Base-by-base conservation (phyloP, 129 eudicot genomes). In the Arctium lappa region DNA sequence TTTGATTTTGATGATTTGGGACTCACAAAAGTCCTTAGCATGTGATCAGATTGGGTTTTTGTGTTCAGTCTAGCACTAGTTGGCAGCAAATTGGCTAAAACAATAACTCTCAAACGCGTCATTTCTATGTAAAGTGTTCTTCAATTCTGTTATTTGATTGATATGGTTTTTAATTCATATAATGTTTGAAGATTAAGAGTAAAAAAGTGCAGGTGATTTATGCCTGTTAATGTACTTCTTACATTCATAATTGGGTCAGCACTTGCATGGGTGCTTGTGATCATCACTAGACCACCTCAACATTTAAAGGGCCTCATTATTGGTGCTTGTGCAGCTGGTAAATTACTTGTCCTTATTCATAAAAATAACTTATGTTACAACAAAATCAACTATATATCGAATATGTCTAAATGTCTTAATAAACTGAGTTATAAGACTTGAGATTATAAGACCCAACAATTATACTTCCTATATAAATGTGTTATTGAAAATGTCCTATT, bases 291-390 rank as follows among this genome's bases (percentile, higher is more conserved):
- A 80, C 86, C 97, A 40, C 91, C 93, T 75, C 69, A 72, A 63
- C 89, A 88, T 76, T 84, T 91, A 39, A 83, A 89, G 56, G 97
- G 97, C 80, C 97, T 91, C n/a, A 88, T 91, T 9, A 46, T 91
- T 1, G 89, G 93, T 80, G 46, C 89, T 31, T 91, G 97, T 79
- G 86, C 97, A 31, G 97, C 92, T 73, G 97, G 97, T 91, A 74
- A 74, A 30, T 33, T 27, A 6, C 77, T 74, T 84, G 77, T 75
- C 40, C 11, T 29, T 8, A 46, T 31, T 11, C 63, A 38, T 50
- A 69, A 5, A 7, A 76, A 68, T 12, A 42, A 27, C 16, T 11
- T 12, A 13, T 7, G 4, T 4, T 53, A 53, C 6, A 53, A 15
- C 65, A 53, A 53, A 15, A 50, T 50, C n/a, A 50, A 1, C 8